Percentiles rank a stretch among this genome's conserved stretches.
Evolutionary conservation across 139 green algal genomes (phyloP).

Genomic region (Protoeuglena noctilucae): DNA sequence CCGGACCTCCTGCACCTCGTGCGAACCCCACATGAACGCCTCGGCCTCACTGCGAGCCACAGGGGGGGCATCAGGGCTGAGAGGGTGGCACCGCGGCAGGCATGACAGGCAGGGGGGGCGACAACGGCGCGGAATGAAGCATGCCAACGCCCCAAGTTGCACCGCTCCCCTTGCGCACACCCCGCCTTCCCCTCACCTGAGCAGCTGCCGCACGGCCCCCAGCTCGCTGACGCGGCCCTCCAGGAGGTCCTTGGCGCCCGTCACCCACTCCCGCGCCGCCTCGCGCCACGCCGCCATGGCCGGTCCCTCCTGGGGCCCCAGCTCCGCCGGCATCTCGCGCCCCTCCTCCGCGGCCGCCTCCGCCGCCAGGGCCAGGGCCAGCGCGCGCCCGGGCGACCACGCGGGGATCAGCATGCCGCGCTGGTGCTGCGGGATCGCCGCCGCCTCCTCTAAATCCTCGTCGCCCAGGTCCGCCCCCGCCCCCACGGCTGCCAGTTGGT

Average conservation of each 20-base stretch:
- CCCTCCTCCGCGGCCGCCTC: no score
- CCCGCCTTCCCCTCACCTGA: no score
- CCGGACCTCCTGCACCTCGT: conserved; percentile 3
- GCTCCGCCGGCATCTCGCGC: conserved; percentile 2
- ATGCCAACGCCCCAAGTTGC: conserved; percentile 27
- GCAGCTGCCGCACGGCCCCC: conserved; percentile 22
- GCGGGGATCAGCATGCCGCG: no score
- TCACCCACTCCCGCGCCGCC: not conserved
- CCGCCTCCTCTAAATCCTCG: conserved; percentile 7
- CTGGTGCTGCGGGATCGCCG: conserved; percentile 7
- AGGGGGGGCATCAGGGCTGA: not conserved
- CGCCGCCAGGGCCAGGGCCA: no score
- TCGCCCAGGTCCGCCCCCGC: conserved; percentile 3
- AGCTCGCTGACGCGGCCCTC: conserved; percentile 13
- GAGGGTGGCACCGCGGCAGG: not conserved
- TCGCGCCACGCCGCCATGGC: conserved; percentile 1
- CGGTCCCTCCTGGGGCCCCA: conserved; percentile 7
- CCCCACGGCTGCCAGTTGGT: conserved; percentile 1
- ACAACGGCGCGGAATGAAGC: not conserved
- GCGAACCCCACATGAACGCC: no score
- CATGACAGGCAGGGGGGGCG: not conserved
- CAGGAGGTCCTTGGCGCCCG: conserved; percentile 8
- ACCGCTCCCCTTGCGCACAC: conserved; percentile 27
- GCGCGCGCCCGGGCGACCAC: no score
- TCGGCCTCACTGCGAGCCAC: not conserved